Conservation (phyloP, 441 rosid species). For the Bocquillonia castaneifolia region DNA sequence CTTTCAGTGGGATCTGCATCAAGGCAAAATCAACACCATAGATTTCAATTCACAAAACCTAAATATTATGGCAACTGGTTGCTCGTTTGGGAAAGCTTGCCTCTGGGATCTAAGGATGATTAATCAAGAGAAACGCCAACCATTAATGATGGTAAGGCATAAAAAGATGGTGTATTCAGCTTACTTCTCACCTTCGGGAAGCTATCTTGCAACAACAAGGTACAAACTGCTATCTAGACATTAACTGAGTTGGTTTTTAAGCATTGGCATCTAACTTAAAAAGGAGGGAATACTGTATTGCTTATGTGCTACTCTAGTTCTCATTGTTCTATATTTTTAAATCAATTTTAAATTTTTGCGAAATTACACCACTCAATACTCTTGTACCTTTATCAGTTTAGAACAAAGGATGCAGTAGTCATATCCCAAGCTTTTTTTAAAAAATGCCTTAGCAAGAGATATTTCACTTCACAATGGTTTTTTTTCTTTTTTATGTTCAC, state of each 20-base stretch:
- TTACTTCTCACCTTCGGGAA: conserved; percentile 82
- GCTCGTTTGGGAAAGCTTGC: conserved; percentile 64
- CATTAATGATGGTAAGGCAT: conserved; percentile 41
- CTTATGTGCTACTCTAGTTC: not conserved
- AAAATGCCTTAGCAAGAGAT: not conserved
- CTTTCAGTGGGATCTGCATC: conserved; percentile 54
- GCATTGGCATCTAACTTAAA: not conserved
- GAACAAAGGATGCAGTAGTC: not conserved
- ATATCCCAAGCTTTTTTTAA: not conserved
- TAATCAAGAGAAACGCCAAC: conserved; percentile 31
- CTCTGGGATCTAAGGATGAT: conserved; percentile 77
- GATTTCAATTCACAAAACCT: conserved; percentile 61
- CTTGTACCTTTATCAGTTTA: not conserved
- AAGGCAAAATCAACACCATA: conserved; percentile 60
- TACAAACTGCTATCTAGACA: conserved; percentile 14
- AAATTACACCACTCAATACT: not conserved
- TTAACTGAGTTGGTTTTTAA: not conserved
- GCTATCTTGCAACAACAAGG: conserved; percentile 72
- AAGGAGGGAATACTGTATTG: not conserved
- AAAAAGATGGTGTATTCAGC: conserved; percentile 63
- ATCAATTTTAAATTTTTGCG: not conserved
- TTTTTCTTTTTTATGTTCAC: no score
- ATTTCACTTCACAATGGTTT: not conserved
- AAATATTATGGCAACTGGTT: conserved; percentile 67
- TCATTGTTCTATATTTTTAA: not conserved